Conservation (phyloP, 176 grass and related monocot genomes). For the Tillandsia fasciculata region DNA sequence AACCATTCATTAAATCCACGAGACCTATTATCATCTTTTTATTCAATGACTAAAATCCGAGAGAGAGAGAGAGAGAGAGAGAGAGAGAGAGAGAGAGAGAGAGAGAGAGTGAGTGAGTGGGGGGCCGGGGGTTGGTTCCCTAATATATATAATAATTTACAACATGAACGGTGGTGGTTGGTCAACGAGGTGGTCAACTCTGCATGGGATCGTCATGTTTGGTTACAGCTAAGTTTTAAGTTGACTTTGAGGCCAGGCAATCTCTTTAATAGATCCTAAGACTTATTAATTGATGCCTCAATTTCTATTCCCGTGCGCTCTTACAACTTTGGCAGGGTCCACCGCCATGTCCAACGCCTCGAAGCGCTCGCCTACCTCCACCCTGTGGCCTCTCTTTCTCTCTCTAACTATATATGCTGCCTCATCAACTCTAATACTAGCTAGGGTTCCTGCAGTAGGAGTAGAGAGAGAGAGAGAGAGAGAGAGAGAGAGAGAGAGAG, state of each 20-base stretch:
- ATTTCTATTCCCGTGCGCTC: not conserved
- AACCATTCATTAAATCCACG: no score
- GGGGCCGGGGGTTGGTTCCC: no score
- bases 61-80: no score
- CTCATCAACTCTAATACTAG: not conserved
- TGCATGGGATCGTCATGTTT: not conserved
- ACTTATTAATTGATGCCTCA: slow-evolving; percentile 4
- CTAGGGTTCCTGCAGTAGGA: not conserved
- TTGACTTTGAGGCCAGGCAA: not conserved
- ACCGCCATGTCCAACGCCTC: not conserved
- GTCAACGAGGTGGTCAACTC: no score
- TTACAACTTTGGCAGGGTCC: not conserved
- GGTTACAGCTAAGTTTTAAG: not conserved
- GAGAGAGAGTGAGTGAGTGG: no score
- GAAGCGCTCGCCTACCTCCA: not conserved
- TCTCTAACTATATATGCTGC: not conserved
- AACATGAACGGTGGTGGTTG: no score
- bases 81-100: no score
- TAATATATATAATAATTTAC: no score
- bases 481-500: not conserved
- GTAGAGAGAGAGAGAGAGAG: not conserved
- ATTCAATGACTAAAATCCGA: no score
- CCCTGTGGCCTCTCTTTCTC: not conserved
- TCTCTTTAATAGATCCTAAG: slow-evolving; percentile 3
- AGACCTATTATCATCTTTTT: no score